Percentiles rank a stretch among this genome's conserved stretches.
Evolutionary conservation across 2,329 filamentous ascomycete genomes (phyloP).

Genomic region (Escovopsis sp.): DNA sequence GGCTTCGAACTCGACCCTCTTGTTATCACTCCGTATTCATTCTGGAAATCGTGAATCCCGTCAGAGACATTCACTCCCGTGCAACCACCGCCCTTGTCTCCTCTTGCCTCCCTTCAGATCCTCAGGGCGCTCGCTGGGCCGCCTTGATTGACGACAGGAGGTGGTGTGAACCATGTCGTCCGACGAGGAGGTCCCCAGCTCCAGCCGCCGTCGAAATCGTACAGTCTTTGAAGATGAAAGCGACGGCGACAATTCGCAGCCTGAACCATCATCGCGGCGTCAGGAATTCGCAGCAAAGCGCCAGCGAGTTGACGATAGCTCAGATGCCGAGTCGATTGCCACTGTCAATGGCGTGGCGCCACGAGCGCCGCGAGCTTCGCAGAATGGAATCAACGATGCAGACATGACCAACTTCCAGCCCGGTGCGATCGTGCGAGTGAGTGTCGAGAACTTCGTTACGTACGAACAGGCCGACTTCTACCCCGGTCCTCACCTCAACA

Average conservation of each 20-base stretch:
- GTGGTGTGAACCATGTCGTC: background rate
- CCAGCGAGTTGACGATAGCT: constrained; percentile 16
- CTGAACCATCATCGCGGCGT: constrained; percentile 9
- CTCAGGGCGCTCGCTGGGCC: background rate
- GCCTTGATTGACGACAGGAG: no score
- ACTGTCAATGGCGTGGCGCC: constrained; percentile 4
- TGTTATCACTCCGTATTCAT: background rate
- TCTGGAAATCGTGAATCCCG: background rate
- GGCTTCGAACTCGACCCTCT: background rate
- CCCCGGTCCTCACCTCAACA: constrained; percentile 85
- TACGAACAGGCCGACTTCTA: constrained; percentile 86
- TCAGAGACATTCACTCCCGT: background rate
- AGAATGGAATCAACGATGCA: constrained; percentile 4
- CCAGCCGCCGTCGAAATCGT: constrained; percentile 28
- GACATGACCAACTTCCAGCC: constrained; percentile 38
- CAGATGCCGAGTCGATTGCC: constrained; percentile 8
- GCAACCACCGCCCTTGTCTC: background rate
- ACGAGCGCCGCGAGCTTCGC: background rate
- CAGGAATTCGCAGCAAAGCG: constrained; percentile 22
- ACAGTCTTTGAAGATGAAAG: constrained; percentile 24
- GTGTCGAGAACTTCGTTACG: constrained; percentile 80
- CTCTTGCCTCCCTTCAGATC: background rate
- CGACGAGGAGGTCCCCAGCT: constrained; percentile 15
- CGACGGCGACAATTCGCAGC: background rate
- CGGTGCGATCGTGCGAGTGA: constrained; percentile 79